Evolutionary conservation across 108 stramenopile genomes (phyloP), one percentile per base, ranked within the genome.

Genomic region (Pelagomonas calceolata): DNA sequence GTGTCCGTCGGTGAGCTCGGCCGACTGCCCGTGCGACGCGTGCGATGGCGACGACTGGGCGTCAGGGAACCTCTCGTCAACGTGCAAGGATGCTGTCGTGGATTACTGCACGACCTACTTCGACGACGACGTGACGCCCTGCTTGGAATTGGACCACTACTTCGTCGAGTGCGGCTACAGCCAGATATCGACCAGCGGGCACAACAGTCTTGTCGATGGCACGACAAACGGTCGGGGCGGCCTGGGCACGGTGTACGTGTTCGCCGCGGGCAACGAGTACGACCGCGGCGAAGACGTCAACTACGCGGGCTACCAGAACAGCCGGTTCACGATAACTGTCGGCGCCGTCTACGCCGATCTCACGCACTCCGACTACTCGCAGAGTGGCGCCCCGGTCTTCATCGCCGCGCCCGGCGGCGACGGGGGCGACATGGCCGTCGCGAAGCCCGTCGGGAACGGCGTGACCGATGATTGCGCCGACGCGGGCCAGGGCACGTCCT

Each of bases 371-470:
- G 64, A 0, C 63, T 84, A 84, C 70, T 79, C 78, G 21, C 74
- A 76, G 7, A 29, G 72, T 5, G 83, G 83, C 9, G 80, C 83
- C 16, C 68, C 78, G 14, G 36, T 84, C 30, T 77, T 84, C 29
- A n/a, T 81, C 30, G 63, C 65, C n/a, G 83, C 80, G 17, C 83
- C 79, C 0, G 83, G 78, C 30, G 83, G 83, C 9, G 83, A 84
- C 66, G 33, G 30, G 43, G 80, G 79, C 31, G 34, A 64, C 34
- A 63, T 74, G 21, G 37, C 76, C 65, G 65, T 68, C 32, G 77
- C 83, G 32, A 34, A 37, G 30, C 70, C 63, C 4, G 80, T 78
- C 64, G 80, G 73, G 7, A 70, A 34, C 0, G 64, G 30, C 30
- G 12, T 21, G 64, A 64, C 15, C n/a, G 51, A 60, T 18, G 16